These are phyloP conservation scores for Limtongia smithiae DNA, from an alignment of 805 yeast species.

Conservation along the genomic window DNA sequence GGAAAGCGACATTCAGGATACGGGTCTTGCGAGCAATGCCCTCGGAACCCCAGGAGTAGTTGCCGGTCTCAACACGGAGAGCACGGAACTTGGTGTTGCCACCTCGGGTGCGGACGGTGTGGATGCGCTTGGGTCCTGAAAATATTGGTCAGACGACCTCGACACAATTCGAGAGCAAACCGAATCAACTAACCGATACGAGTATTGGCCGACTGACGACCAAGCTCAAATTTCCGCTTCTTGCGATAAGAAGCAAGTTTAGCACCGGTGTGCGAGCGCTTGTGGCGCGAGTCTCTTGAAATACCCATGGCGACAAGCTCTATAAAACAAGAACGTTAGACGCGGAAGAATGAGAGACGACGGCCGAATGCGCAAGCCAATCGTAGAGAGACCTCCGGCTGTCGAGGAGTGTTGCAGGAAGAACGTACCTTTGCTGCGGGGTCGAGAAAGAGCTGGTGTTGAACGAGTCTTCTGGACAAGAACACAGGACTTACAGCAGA, in stretches of 20 bases:
- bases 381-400: neutral
- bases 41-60: slow-evolving; percentile 99
- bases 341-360: neutral
- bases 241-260: slow-evolving; percentile 99
- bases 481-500: too few relatives aligned
- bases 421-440: slow-evolving; percentile 17
- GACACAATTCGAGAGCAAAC: neutral
- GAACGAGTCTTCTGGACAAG: too few relatives aligned
- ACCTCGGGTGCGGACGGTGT: slow-evolving; percentile 99
- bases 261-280: slow-evolving; percentile 99
- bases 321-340: neutral
- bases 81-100: slow-evolving; percentile 99
- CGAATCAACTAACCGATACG: slow-evolving; percentile 60
- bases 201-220: slow-evolving; percentile 99
- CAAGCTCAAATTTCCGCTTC: slow-evolving; percentile 99
- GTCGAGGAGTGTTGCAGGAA: too few relatives aligned
- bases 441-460: slow-evolving; percentile 16
- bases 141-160: too few relatives aligned
- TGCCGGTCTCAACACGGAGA: slow-evolving; percentile 90
- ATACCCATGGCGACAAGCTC: slow-evolving; percentile 71
- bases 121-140: slow-evolving; percentile 87
- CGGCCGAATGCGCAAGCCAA: neutral
- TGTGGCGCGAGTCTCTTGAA: slow-evolving; percentile 99
- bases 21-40: slow-evolving; percentile 99
- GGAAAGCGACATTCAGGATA: slow-evolving; percentile 96